Conservation (phyloP, 2,329 filamentous ascomycete genomes). For the Talaromyces verruculosus region DNA sequence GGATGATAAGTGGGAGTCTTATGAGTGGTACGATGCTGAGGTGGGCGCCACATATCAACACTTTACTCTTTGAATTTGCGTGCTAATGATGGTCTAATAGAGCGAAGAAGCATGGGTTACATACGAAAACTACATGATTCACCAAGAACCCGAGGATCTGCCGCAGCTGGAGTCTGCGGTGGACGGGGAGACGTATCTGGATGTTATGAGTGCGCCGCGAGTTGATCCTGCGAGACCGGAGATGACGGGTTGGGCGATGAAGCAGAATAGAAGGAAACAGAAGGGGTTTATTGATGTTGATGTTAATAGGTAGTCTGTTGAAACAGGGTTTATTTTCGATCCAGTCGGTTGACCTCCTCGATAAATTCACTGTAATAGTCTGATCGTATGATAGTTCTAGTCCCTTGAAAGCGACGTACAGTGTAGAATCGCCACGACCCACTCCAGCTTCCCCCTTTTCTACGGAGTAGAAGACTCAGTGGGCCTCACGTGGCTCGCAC, state of each 20-base stretch:
- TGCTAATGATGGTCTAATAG: slow-evolving; percentile 32
- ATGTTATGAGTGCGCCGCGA: slow-evolving; percentile 60
- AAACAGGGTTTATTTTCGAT: neutral
- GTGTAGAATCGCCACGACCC: slow-evolving; percentile 2
- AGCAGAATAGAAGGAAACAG: slow-evolving; percentile 42
- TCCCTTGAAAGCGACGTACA: too few species aligned
- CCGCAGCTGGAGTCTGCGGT: slow-evolving; percentile 56
- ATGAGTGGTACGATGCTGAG: slow-evolving; percentile 81
- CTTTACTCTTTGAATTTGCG: neutral
- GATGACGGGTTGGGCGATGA: slow-evolving; percentile 48
- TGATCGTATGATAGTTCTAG: too few species aligned
- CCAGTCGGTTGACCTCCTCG: too few species aligned
- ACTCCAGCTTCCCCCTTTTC: neutral
- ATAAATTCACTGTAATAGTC: too few species aligned
- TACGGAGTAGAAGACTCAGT: neutral
- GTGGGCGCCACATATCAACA: slow-evolving; percentile 31
- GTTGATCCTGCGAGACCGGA: slow-evolving; percentile 46
- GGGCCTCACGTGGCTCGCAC: neutral
- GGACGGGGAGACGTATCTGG: slow-evolving; percentile 60
- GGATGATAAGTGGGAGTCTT: slow-evolving; percentile 75
- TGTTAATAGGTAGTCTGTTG: neutral
- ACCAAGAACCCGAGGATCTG: slow-evolving; percentile 44
- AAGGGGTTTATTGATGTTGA: slow-evolving; percentile 22
- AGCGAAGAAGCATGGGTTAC: slow-evolving; percentile 70
- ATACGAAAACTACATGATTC: slow-evolving; percentile 72